Conservation (phyloP, 306 rosid species). For the Datisca glomerata region DNA sequence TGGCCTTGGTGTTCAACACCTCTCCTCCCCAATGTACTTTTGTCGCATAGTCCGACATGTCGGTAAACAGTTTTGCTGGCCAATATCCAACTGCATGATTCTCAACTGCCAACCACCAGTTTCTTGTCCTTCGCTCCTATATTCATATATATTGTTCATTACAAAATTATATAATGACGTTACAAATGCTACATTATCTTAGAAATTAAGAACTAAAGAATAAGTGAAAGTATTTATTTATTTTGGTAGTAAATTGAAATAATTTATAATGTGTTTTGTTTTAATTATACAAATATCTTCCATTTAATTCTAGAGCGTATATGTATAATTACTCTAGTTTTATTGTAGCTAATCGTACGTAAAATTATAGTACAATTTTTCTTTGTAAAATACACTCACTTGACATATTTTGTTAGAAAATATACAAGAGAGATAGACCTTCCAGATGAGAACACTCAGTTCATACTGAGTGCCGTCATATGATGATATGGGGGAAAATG, state of each 20-base stretch:
- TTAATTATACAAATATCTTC: no score
- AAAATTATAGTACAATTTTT: no score
- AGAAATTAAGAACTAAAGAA: not conserved
- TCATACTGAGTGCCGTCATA: not conserved
- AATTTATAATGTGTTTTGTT: no score
- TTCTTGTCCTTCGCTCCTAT: not conserved
- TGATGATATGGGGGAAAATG: not conserved
- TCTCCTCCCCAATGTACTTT: not conserved
- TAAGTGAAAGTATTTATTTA: not conserved
- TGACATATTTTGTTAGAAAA: not conserved
- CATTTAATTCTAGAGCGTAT: no score
- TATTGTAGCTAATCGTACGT: no score
- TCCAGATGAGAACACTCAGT: not conserved
- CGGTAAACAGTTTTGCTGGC: not conserved
- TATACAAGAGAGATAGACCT: not conserved
- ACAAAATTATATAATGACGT: not conserved
- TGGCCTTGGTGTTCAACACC: not conserved
- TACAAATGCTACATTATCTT: not conserved
- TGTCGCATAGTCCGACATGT: not conserved
- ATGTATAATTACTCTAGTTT: no score
- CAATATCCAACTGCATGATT: not conserved
- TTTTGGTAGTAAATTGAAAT: no score
- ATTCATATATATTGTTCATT: not conserved
- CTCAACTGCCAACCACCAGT: not conserved
- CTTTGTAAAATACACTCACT: no score